Evolutionary conservation across 148 eudicot species (phyloP), one percentile per base, ranked within the genome.

Genomic region (Rheum nobile): DNA sequence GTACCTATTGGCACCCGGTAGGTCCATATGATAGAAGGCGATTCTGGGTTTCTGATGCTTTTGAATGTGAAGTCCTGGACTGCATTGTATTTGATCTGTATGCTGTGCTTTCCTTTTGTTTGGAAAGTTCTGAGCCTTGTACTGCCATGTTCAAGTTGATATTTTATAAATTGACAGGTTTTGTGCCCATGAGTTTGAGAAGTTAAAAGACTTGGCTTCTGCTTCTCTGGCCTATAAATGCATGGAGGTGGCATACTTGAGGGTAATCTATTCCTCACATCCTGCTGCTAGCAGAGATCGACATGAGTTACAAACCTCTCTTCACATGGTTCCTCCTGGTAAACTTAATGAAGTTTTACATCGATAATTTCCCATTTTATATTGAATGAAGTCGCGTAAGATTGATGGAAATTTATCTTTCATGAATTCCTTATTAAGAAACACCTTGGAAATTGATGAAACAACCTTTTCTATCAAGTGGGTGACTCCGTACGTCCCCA

Each of bases 181-280:
- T 81, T 90, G 96, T 83, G 99, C 97, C 72, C 91, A 80, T 80
- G 97, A 91, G 78, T 95, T 68, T 77, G 98, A 95, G 79, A 91
- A 83, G 85, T 80, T 77, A 43, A 90, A 88, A 80, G 99, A 95
- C 82, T 85, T 90, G 93, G 96, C 92, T 77, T 76, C 89, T 84
- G 99, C 99, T 82, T 88, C 99, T 72, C 82, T 95, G 88, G 99
- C 99, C 74, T 95, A 95, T 83, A 95, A 95, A 74, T 90, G 97
- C 79, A 78, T 83, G 88, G 98, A 95, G 84, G 89, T 91, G 42
- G 96, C 97, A 54, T 87, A 90, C 80, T 50, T 95, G 90, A 86
- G 90, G 76, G 99, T 90, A 24, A 72, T 95, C 47, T 90, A 86
- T 83, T 84, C 85, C 71, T 84, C 93, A 43, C 88, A 86, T 80